Conservation (phyloP, 2,329 filamentous ascomycete genomes). For the Leptoxyphium fumago region DNA sequence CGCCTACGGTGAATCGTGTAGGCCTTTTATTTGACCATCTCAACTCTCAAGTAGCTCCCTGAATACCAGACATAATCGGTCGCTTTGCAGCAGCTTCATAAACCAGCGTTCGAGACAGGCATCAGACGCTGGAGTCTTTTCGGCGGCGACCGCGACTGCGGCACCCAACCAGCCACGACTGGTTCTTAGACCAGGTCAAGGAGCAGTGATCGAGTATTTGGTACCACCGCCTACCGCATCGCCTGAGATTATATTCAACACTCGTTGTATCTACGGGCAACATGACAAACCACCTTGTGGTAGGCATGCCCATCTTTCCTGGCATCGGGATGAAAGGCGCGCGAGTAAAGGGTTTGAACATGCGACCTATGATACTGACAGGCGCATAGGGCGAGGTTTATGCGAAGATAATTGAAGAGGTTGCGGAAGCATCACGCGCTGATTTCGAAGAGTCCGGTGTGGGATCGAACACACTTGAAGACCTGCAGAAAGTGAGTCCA, state of each 20-base stretch:
- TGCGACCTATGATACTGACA: constrained; percentile 6
- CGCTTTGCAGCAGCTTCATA: too few relatives aligned
- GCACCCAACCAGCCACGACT: too few relatives aligned
- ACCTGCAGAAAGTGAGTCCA: constrained; percentile 63
- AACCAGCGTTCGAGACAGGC: too few relatives aligned
- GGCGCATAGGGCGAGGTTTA: constrained; percentile 57
- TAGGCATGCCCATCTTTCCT: constrained; percentile 2
- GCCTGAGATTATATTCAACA: not conserved
- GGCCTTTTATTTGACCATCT: too few relatives aligned
- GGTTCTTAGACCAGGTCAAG: too few relatives aligned
- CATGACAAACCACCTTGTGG: constrained; percentile 11
- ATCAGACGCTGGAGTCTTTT: too few relatives aligned
- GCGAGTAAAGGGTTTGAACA: not conserved
- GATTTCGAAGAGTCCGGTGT: constrained; percentile 97
- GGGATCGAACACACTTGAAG: constrained; percentile 70
- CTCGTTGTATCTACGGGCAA: not conserved
- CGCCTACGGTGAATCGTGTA: too few relatives aligned
- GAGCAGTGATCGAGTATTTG: too few relatives aligned
- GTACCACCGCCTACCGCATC: too few relatives aligned
- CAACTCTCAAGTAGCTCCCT: too few relatives aligned
- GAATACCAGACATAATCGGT: too few relatives aligned
- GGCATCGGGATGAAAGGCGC: not conserved
- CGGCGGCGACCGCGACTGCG: too few relatives aligned
- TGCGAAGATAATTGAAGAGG: constrained; percentile 49
- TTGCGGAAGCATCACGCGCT: constrained; percentile 51